Evolutionary conservation across 805 yeast genomes (phyloP), one percentile per base, ranked within the genome.

Genomic region (Candida methanosorbosa): DNA sequence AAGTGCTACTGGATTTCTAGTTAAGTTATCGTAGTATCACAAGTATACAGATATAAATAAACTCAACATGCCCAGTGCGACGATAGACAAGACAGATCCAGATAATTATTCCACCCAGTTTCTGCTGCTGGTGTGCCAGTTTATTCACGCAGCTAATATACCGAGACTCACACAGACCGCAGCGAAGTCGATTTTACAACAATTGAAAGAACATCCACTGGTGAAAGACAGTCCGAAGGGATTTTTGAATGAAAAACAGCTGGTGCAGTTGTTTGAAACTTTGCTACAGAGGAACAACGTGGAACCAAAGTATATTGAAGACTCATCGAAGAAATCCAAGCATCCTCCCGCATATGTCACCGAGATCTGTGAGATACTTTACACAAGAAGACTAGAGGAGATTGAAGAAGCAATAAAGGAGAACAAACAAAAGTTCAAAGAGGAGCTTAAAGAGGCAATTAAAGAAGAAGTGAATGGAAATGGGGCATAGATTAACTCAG

Each of bases 121-220:
- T 12, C 42, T 51, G 21, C 45, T 58, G 21, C 48, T 58, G 9
- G 41, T 57, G 3, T 45, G 52, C n/a, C 63, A 58, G 38, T 34
- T 44, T 18, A 37, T 56, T 5, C 47, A 52, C 29, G 59, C 39
- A 23, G 32, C 40, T 29, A 24, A 44, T 27, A 19, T 44, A 40
- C 21, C 35, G 37, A 38, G 41, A 40, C 19, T 34, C 41, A 8
- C 14, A 33, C 15, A 36, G 38, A 18, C 29, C 39, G 24, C 31
- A 41, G 29, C 36, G 12, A 37, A 29, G 19, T 30, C 37, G 4
- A 34, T 57, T 6, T 19, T 42, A 14, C 17, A 30, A 7, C 37
- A 34, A 30, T 38, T 56, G 27, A 39, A 36, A 7, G 27, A 33
- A 1, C 61, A 57, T 38, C 53, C 58, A 11, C 29, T 57, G 22